phyloP scores from a whole-genome alignment of 2,329 filamentous ascomycete genomes.

The Colletotrichum acutatum region DNA sequence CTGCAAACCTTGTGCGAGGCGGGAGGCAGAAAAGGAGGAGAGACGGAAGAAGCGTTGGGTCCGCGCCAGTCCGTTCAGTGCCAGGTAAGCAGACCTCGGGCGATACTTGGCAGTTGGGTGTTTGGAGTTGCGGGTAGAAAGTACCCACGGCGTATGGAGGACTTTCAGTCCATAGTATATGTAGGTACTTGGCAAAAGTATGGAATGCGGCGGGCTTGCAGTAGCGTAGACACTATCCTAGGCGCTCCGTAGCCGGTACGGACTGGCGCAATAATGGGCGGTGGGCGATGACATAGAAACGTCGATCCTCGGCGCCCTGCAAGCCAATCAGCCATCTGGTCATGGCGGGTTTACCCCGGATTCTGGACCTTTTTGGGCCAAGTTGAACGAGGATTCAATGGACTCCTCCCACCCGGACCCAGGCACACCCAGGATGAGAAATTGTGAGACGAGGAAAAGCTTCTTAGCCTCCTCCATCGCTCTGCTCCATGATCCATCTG shows the following conservation, averaged over 20 bases:
- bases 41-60: neutral
- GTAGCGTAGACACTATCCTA: neutral
- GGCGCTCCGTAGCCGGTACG: neutral
- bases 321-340: conserved; percentile 20
- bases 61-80: neutral
- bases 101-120: neutral
- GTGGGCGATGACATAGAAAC: conserved; percentile 34
- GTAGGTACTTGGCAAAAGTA: neutral
- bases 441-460: neutral
- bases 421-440: conserved; percentile 2
- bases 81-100: neutral
- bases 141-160: neutral
- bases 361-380: conserved; percentile 30
- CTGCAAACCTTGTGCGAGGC: neutral
- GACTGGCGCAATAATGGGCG: conserved; percentile 9
- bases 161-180: neutral
- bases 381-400: neutral
- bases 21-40: neutral
- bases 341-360: conserved; percentile 28
- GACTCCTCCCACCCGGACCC: conserved; percentile 13
- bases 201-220: neutral
- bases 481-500: neutral
- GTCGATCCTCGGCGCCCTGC: conserved; percentile 18
- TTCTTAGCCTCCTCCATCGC: neutral
- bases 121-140: neutral